These are phyloP conservation scores for Penicillium coffeae DNA, from an alignment of 495 filamentous ascomycete species.

Conservation along the genomic window DNA sequence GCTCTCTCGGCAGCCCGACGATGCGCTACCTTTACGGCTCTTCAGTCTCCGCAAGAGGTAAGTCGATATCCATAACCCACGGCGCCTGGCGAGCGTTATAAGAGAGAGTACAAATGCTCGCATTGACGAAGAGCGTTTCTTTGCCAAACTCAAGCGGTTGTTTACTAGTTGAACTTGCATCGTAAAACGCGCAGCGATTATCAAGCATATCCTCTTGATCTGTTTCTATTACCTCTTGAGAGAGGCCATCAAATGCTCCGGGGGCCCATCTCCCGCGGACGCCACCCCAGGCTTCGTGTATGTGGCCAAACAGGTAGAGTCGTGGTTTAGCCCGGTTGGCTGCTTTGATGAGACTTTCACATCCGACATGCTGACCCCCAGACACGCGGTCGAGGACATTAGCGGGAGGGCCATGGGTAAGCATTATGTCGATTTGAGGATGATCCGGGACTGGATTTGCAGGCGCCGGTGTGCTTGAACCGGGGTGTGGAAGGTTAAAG, in stretches of 20 bases:
- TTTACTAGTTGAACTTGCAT: constrained; percentile 32
- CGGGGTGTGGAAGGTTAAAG: constrained; percentile 40
- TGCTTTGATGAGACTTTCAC: constrained; percentile 43
- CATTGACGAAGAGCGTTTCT: constrained; percentile 73
- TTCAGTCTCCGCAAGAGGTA: constrained; percentile 29
- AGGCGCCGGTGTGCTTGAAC: constrained; percentile 15
- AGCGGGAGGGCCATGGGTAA: constrained; percentile 72
- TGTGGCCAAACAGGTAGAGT: constrained; percentile 59
- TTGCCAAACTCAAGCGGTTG: constrained; percentile 41
- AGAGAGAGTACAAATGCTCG: constrained; percentile 51
- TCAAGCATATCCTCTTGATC: constrained; percentile 41
- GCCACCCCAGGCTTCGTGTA: constrained; percentile 71
- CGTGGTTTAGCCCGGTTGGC: constrained; percentile 41
- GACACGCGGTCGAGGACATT: constrained; percentile 52
- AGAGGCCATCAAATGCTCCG: constrained; percentile 10
- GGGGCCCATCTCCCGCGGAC: constrained; percentile 52
- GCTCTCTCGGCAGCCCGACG: too few relatives aligned
- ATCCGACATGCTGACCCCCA: constrained; percentile 37
- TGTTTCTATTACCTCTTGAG: constrained; percentile 22
- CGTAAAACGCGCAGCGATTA: constrained; percentile 38
- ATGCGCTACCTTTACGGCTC: too few relatives aligned
- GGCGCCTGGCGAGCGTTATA: constrained; percentile 53
- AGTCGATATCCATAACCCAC: constrained; percentile 63
- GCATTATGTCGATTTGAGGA: constrained; percentile 56
- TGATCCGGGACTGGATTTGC: constrained; percentile 47